These are phyloP conservation scores for Pholiota molesta DNA, from an alignment of 768 basidiomycete genomes.

Conservation along the genomic window DNA sequence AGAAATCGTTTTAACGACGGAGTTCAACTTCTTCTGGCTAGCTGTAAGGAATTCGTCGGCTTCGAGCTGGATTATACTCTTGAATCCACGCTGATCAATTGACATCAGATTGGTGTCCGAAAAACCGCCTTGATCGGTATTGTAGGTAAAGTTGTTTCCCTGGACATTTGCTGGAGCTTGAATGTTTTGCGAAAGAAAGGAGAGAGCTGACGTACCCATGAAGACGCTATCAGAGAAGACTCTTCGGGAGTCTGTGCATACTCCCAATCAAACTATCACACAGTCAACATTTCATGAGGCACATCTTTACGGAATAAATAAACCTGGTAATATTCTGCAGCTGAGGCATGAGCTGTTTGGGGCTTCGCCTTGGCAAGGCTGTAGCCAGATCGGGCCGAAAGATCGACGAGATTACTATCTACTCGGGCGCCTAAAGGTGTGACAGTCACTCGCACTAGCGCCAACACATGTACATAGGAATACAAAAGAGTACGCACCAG, in stretches of 20 bases:
- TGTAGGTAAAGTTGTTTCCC: conserved; percentile 67
- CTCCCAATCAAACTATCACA: conserved; percentile 45
- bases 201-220: conserved; percentile 48
- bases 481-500: conserved; percentile 37
- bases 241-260: conserved; percentile 65
- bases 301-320: conserved; percentile 16
- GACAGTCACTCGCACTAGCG: not conserved
- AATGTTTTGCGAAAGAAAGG: not conserved
- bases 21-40: conserved; percentile 49
- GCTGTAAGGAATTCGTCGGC: conserved; percentile 55
- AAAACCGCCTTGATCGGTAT: conserved; percentile 57
- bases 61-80: conserved; percentile 56
- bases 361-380: conserved; percentile 50
- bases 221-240: conserved; percentile 64
- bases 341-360: conserved; percentile 46
- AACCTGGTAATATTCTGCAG: conserved; percentile 60
- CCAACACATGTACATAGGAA: not conserved
- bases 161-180: conserved; percentile 19
- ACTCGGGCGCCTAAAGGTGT: conserved; percentile 44
- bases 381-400: conserved; percentile 57
- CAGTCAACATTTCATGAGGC: not conserved
- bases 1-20: conserved; percentile 50
- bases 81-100: conserved; percentile 68
- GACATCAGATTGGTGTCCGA: conserved; percentile 54
- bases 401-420: conserved; percentile 50